Conservation (phyloP, 164 flowering plant species). For the Vitis amurensis region DNA sequence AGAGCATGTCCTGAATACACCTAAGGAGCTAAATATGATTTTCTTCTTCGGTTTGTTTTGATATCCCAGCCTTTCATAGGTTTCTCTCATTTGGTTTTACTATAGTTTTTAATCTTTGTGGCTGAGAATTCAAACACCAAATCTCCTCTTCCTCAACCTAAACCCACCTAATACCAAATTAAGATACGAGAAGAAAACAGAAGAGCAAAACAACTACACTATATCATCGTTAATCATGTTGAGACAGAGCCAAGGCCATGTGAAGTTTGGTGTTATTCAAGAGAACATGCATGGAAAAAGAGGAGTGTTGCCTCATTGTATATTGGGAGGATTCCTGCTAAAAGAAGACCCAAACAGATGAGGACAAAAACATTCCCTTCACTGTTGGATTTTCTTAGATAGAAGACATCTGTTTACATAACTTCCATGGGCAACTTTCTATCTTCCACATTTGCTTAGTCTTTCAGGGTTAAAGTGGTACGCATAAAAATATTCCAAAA, state of each 20-base stretch:
- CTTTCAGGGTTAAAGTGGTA: slow-evolving; percentile 14
- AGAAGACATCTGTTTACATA: slow-evolving; percentile 4
- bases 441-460: slow-evolving; percentile 19
- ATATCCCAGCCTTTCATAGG: background rate
- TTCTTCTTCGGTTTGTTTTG: too few relatives aligned
- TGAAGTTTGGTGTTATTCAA: slow-evolving; percentile 32
- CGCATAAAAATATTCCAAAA: slow-evolving; percentile 7
- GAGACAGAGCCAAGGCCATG: slow-evolving; percentile 27
- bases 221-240: slow-evolving; percentile 22
- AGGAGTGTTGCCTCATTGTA: slow-evolving; percentile 13
- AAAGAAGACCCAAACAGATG: slow-evolving; percentile 26
- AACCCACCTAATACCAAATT: slow-evolving; percentile 62
- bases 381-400: slow-evolving; percentile 14
- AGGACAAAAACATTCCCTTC: slow-evolving; percentile 36
- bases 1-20: too few relatives aligned
- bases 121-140: slow-evolving; percentile 6
- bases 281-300: background rate
- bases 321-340: slow-evolving; percentile 30
- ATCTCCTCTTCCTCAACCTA: slow-evolving; percentile 36
- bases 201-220: slow-evolving; percentile 36
- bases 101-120: slow-evolving; percentile 1
- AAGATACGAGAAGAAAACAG: slow-evolving; percentile 56
- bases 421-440: slow-evolving; percentile 14
- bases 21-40: too few relatives aligned
- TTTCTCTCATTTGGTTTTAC: background rate